Conservation (phyloP, 805 yeast genomes). For the Cephaloascus fragrans region DNA sequence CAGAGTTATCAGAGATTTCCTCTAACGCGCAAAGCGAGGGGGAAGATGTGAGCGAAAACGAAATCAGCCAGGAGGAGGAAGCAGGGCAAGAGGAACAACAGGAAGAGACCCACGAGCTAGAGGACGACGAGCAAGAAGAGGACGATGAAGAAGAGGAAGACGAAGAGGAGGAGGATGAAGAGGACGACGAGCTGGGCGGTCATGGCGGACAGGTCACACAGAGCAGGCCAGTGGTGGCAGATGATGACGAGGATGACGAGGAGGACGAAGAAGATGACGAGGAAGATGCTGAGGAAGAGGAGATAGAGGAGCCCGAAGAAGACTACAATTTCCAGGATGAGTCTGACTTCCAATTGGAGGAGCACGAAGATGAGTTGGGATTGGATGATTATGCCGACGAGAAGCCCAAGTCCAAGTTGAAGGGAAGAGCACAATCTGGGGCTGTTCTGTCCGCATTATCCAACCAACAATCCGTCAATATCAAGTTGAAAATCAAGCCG, state of each 20-base stretch:
- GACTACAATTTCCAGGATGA: constrained; percentile 24
- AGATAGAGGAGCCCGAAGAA: constrained; percentile 12
- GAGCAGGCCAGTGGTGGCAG: constrained; percentile 7
- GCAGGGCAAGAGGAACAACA: too few relatives aligned
- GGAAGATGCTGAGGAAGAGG: constrained; percentile 8
- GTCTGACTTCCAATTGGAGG: constrained; percentile 4
- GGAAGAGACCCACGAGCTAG: constrained; percentile 2
- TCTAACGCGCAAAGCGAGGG: background rate
- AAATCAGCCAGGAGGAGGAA: constrained; percentile 6
- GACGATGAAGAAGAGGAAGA: constrained; percentile 6
- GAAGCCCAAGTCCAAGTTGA: constrained; percentile 1
- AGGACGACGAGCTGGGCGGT: constrained; percentile 7
- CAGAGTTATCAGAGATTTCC: background rate
- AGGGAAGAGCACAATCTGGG: background rate
- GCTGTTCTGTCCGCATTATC: constrained; percentile 1
- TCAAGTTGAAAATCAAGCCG: background rate
- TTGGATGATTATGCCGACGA: background rate
- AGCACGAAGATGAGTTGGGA: background rate
- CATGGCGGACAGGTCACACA: constrained; percentile 3
- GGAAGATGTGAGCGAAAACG: constrained; percentile 4
- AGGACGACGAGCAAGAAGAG: constrained; percentile 3
- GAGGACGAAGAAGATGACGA: constrained; percentile 10
- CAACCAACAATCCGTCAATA: constrained; percentile 6
- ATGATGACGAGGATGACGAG: constrained; percentile 9
- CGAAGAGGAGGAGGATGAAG: constrained; percentile 6